Evolutionary conservation across 192 early-diverging fungal species (phyloP), one percentile per base, ranked within the genome.

Genomic region (Linnemannia schmuckeri): DNA sequence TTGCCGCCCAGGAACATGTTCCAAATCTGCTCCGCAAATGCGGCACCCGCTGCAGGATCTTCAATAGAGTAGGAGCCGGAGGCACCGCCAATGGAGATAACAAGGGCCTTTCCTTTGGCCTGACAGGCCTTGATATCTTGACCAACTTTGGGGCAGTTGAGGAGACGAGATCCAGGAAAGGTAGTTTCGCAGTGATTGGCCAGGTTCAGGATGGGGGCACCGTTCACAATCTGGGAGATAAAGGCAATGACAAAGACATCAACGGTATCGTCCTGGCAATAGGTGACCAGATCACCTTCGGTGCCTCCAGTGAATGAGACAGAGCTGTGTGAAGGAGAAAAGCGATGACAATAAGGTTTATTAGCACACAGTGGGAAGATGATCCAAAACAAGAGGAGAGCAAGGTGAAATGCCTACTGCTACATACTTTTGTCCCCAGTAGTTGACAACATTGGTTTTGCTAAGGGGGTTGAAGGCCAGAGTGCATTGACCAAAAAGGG

Each of bases 101-200:
- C 85, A 2, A 96, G 82, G 8, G 88, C 83, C 61, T 94, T 95
- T 7, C 94, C 95, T 42, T 90, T 80, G 10, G 81, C 78, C 75
- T 96, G 95, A 89, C 95, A 96, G 42, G 88, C 77, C 70, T 92
- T 88, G 87, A 96, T 95, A 73, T 94, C 94, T 13, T 79, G 63
- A 18, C 89, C 92, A 27, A 96, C 75, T 33, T 87, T 75, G 8
- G 90, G 89, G 80, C 94, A 94, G 76, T 94, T 88, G 42, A 91
- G 90, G 63, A 95, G 78, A 18, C 75, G 37, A n/a, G 93, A 90
- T 33, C 89, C 90, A 0, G 92, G 75, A 76, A 93, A 94, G 5
- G 90, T 92, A 5, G 76, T 57, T 27, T 88, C 82, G 81, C 93
- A 93, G 47, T 84, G 84, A 49, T 90, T 88, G 44, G 94, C 91